phyloP scores from a whole-genome alignment of 148 eudicot genomes.

The Agrostemma githago region DNA sequence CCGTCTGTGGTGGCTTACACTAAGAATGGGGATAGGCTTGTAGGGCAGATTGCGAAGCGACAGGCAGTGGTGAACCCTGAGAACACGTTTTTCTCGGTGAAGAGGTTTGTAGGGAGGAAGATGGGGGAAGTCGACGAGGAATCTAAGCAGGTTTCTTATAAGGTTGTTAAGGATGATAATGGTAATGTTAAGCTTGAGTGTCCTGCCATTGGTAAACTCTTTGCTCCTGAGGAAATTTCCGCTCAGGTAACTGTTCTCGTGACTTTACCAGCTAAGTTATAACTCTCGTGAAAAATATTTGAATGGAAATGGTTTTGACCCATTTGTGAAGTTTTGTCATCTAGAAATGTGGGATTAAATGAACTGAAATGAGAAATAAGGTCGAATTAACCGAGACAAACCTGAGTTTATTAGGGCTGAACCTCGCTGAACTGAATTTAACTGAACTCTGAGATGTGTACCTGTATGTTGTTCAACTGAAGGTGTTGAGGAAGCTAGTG shows the following conservation, averaged over 20 bases:
- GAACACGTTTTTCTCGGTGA: slow-evolving; percentile 44
- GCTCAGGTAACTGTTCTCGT: slow-evolving; percentile 43
- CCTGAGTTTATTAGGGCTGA: too few species aligned
- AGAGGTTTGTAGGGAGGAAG: slow-evolving; percentile 40
- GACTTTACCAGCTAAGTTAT: too few species aligned
- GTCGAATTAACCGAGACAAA: too few species aligned
- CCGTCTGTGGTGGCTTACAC: slow-evolving; percentile 74
- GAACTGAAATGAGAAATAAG: too few species aligned
- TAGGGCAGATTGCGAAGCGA: slow-evolving; percentile 58
- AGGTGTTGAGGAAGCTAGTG: slow-evolving; percentile 74
- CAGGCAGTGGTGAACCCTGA: slow-evolving; percentile 48
- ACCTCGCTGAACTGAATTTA: background rate
- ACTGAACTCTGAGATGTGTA: background rate
- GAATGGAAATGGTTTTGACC: too few species aligned
- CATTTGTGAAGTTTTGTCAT: too few species aligned
- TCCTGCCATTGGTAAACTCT: slow-evolving; percentile 59
- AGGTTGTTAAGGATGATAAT: slow-evolving; percentile 56
- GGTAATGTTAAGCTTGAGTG: slow-evolving; percentile 73
- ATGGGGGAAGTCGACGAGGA: slow-evolving; percentile 63
- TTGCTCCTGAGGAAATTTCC: slow-evolving; percentile 66
- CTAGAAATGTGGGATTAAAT: too few species aligned
- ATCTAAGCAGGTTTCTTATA: slow-evolving; percentile 65
- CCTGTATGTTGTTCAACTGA: slow-evolving; percentile 1
- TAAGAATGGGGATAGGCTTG: slow-evolving; percentile 45
- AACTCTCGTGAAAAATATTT: too few species aligned